A percentile compares a stretch with the other conserved stretches of the same genome.
These are phyloP conservation scores for Alternaria conjuncta DNA, from an alignment of 2,329 filamentous ascomycete genomes.

Conservation along the genomic window DNA sequence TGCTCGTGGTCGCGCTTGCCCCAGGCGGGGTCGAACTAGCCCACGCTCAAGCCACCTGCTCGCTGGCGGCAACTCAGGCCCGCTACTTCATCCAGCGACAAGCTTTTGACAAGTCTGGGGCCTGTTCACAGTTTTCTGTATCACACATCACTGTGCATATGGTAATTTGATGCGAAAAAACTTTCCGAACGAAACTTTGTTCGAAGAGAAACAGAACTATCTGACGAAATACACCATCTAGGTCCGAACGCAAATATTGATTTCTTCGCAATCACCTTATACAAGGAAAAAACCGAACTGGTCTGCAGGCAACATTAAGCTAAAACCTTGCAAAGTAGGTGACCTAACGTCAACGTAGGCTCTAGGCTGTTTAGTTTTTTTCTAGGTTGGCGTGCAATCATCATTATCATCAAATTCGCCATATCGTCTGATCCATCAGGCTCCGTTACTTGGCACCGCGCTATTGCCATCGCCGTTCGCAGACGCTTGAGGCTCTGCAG, in stretches of 20 bases:
- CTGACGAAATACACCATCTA: background rate
- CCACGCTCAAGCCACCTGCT: conserved; percentile 4
- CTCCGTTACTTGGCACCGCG: background rate
- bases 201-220: background rate
- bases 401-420: background rate
- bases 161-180: background rate
- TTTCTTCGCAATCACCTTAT: background rate
- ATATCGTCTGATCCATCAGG: background rate
- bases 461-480: background rate
- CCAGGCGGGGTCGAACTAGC: conserved; percentile 7
- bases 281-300: too few relatives aligned
- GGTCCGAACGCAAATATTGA: background rate
- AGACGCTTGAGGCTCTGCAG: background rate
- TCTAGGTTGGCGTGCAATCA: background rate
- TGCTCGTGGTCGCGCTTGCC: background rate
- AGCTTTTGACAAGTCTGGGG: background rate
- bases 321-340: too few relatives aligned
- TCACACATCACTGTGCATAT: background rate
- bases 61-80: background rate
- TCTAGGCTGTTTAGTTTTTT: too few relatives aligned
- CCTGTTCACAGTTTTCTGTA: background rate
- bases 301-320: too few relatives aligned
- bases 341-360: too few relatives aligned
- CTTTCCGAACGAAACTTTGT: background rate
- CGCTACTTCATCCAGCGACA: background rate